Evolutionary conservation across 2,329 filamentous ascomycete species (phyloP).

Genomic region (Paecilomyces variotii): DNA sequence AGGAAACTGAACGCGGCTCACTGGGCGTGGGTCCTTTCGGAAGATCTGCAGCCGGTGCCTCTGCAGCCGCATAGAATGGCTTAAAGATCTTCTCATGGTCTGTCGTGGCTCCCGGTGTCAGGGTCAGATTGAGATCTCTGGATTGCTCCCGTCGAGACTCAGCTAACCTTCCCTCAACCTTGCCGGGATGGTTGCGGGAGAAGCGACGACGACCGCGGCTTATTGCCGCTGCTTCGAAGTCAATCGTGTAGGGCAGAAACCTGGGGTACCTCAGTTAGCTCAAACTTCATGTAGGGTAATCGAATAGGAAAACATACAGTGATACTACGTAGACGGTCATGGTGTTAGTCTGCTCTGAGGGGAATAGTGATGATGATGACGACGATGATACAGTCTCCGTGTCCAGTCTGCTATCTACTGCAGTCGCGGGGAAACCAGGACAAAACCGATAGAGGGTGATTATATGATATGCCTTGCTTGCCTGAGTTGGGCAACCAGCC

Average conservation of each 20-base stretch:
- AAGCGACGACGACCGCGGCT: constrained; percentile 15
- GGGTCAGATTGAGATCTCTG: constrained; percentile 13
- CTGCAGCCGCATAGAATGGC: constrained; percentile 19
- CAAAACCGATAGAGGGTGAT: not conserved
- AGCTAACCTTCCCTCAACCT: constrained; percentile 16
- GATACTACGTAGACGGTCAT: constrained; percentile 31
- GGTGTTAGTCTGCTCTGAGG: not conserved
- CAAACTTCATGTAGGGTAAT: not conserved
- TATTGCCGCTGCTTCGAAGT: constrained; percentile 21
- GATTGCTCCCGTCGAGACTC: constrained; percentile 12
- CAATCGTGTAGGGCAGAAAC: constrained; percentile 31
- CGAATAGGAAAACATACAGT: constrained; percentile 16
- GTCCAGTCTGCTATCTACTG: not conserved
- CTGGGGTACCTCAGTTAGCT: constrained; percentile 8
- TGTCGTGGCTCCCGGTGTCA: constrained; percentile 32
- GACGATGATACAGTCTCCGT: not conserved
- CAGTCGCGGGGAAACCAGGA: not conserved
- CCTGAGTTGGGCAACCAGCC: not conserved
- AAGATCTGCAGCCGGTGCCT: constrained; percentile 21
- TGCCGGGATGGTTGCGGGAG: constrained; percentile 13
- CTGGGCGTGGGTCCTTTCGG: constrained; percentile 34
- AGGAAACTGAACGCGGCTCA: constrained; percentile 67
- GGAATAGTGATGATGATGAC: not conserved
- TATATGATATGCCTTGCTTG: not conserved
- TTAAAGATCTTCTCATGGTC: constrained; percentile 33